These are phyloP conservation scores for Fraxinus latifolia DNA, from an alignment of 305 asterid species.

Conservation along the genomic window DNA sequence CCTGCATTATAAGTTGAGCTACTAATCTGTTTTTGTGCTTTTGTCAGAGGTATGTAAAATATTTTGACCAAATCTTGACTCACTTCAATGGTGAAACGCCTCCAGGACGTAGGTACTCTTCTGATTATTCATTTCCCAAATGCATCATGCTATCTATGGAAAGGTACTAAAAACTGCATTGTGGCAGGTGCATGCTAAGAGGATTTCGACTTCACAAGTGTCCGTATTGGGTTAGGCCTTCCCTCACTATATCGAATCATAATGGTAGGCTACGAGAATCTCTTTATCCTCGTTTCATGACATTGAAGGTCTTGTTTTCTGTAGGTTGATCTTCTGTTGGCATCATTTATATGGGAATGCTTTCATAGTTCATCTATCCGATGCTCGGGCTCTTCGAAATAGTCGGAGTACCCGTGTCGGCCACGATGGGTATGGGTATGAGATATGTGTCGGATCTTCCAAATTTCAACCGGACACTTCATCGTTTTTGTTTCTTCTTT, in stretches of 20 bases:
- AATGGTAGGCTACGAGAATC: conserved; percentile 50
- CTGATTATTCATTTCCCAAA: conserved; percentile 35
- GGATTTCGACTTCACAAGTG: conserved; percentile 91
- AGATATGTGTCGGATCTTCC: too few relatives aligned
- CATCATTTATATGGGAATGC: neutral
- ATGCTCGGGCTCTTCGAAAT: neutral
- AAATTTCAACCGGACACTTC: neutral
- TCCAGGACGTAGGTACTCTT: conserved; percentile 94
- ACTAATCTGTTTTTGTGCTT: conserved; percentile 29
- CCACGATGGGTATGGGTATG: neutral
- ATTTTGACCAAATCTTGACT: conserved; percentile 65
- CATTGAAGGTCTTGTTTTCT: conserved; percentile 4
- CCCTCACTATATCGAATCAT: conserved; percentile 81
- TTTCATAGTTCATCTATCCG: neutral
- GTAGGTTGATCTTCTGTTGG: conserved; percentile 1
- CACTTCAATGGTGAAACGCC: conserved; percentile 82
- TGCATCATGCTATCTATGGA: conserved; percentile 25
- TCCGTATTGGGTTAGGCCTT: conserved; percentile 95
- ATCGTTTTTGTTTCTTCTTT: neutral
- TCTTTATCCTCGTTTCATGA: conserved; percentile 19
- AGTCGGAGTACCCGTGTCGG: neutral
- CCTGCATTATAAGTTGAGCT: conserved; percentile 21
- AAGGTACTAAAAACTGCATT: conserved; percentile 28
- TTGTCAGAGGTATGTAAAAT: conserved; percentile 88
- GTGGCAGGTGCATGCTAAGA: conserved; percentile 91